Conservation (phyloP, 768 basidiomycete species). For the Macrolepiota albuminosa region DNA sequence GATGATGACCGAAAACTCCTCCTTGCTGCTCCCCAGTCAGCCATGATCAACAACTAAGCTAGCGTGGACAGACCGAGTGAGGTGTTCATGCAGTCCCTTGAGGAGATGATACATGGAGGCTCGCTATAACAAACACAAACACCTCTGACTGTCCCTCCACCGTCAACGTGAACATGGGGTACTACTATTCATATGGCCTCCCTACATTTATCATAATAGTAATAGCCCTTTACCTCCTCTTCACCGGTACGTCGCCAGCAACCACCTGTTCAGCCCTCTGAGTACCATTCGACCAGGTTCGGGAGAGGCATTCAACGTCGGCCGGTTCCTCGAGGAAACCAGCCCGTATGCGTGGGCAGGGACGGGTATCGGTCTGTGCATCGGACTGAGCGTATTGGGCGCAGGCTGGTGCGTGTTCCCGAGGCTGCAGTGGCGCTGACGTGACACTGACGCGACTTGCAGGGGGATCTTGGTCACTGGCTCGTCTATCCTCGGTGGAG, state of each 20-base stretch:
- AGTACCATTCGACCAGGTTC: conserved; percentile 44
- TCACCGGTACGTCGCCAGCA: conserved; percentile 63
- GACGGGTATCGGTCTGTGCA: conserved; percentile 87
- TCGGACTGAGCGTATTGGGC: conserved; percentile 89
- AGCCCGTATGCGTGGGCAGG: conserved; percentile 93
- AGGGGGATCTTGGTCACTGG: conserved; percentile 99
- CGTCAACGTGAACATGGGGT: conserved; percentile 34
- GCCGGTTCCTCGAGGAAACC: conserved; percentile 89
- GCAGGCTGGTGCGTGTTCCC: conserved; percentile 79
- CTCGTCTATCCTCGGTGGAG: conserved; percentile 93
- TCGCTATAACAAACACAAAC: background rate
- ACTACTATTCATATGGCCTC: conserved; percentile 68
- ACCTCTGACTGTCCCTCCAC: conserved; percentile 14
- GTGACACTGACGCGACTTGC: background rate
- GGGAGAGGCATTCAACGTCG: conserved; percentile 91
- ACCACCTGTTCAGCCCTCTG: background rate
- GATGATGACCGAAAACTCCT: conserved; percentile 93
- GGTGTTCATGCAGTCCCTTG: conserved; percentile 85
- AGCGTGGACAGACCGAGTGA: conserved; percentile 58
- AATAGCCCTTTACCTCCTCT: conserved; percentile 82
- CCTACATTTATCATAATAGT: conserved; percentile 58
- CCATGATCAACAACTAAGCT: background rate
- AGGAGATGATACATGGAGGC: conserved; percentile 86
- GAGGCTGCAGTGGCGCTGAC: conserved; percentile 5
- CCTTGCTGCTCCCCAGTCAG: conserved; percentile 46